phyloP scores from a whole-genome alignment of 106 monocot genomes.

The Dendrobium catenatum region DNA sequence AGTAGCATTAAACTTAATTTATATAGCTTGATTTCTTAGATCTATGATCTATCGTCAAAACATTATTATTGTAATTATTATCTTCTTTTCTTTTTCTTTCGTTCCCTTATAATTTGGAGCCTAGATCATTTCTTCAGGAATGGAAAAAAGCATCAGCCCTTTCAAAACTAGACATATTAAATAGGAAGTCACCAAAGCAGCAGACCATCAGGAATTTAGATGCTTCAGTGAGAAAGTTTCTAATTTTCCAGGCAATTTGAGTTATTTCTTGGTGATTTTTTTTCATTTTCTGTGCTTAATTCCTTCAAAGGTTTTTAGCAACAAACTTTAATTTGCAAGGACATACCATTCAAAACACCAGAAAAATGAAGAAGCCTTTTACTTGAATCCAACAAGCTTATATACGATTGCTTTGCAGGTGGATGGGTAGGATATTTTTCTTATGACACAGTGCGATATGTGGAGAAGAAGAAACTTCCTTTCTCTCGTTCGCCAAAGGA shows the following conservation, averaged over 20 bases:
- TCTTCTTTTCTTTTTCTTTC: neutral
- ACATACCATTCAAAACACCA: neutral
- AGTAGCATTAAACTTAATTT: too few species aligned
- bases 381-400: neutral
- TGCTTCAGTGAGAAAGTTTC: neutral
- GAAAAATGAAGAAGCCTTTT: neutral
- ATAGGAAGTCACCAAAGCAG: neutral
- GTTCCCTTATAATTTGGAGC: neutral
- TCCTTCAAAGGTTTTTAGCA: neutral
- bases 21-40: too few species aligned
- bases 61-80: too few species aligned
- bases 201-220: neutral
- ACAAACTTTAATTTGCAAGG: neutral
- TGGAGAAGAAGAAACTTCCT: slow-evolving; percentile 85
- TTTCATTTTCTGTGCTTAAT: neutral
- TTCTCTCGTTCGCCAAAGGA: slow-evolving; percentile 68
- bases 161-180: neutral
- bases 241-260: neutral
- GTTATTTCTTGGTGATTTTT: neutral
- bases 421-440: slow-evolving; percentile 99
- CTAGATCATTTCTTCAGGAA: too few species aligned
- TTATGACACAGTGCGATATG: slow-evolving; percentile 88
- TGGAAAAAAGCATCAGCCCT: too few species aligned
- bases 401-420: slow-evolving; percentile 38
- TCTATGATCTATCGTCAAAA: too few species aligned